phyloP scores from a whole-genome alignment of 192 early-diverging fungal genomes.

The Linnemannia elongata region DNA sequence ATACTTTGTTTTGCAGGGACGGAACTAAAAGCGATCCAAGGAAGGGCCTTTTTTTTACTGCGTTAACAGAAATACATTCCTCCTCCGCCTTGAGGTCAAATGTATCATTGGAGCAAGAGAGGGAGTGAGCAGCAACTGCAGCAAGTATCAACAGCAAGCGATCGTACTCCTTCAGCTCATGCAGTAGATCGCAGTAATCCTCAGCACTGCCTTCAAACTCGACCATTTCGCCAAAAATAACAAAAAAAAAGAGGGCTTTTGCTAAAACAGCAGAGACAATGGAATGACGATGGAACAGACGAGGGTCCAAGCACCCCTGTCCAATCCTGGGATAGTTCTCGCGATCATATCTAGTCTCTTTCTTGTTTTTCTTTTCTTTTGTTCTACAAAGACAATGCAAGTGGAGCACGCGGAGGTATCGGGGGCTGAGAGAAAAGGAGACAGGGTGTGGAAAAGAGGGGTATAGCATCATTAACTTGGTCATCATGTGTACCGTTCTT shows the following conservation, averaged over 20 bases:
- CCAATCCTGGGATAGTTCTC: not conserved
- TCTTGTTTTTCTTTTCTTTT: no score
- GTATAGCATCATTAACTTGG: not conserved
- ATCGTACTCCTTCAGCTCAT: not conserved
- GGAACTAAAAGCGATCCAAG: not conserved
- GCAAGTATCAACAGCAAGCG: not conserved
- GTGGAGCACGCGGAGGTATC: constrained; percentile 1
- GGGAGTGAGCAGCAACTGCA: not conserved
- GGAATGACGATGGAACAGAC: not conserved
- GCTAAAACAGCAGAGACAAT: not conserved
- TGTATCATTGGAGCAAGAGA: not conserved
- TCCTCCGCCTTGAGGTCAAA: constrained; percentile 5
- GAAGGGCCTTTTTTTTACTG: constrained; percentile 6
- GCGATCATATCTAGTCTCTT: not conserved
- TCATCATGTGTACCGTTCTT: not conserved
- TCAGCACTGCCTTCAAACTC: not conserved
- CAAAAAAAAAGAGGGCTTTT: not conserved
- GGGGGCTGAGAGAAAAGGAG: not conserved
- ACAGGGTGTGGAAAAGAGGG: not conserved
- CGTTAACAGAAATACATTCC: constrained; percentile 1
- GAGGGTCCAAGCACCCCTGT: constrained; percentile 3
- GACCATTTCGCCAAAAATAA: not conserved
- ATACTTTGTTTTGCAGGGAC: not conserved
- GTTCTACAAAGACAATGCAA: not conserved
- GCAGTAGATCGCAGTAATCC: constrained; percentile 10